Conservation (phyloP, 2,329 filamentous ascomycete species). For the Onygenales sp. region DNA sequence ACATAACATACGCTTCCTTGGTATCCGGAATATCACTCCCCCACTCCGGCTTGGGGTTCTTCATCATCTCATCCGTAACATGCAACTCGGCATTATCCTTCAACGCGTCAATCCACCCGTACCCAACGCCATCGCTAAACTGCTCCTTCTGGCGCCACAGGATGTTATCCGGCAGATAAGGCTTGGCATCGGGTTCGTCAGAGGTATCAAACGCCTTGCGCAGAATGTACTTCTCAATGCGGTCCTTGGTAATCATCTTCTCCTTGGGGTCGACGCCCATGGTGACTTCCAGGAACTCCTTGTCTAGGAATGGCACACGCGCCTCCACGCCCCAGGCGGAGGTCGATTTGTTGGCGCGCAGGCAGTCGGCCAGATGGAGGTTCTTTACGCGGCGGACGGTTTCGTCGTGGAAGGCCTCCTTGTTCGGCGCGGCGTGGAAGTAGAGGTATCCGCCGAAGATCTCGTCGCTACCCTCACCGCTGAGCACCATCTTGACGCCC, state of each 20-base stretch:
- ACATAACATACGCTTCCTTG: slow-evolving; percentile 72
- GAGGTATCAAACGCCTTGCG: slow-evolving; percentile 94
- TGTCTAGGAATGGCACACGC: slow-evolving; percentile 95
- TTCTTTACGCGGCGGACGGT: slow-evolving; percentile 92
- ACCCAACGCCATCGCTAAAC: slow-evolving; percentile 96
- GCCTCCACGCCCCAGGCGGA: slow-evolving; percentile 97
- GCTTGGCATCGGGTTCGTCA: slow-evolving; percentile 67
- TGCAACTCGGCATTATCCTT: slow-evolving; percentile 88
- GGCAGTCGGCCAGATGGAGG: slow-evolving; percentile 89
- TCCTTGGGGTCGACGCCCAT: slow-evolving; percentile 94
- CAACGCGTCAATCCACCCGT: slow-evolving; percentile 96
- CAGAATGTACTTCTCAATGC: slow-evolving; percentile 95
- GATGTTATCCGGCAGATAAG: slow-evolving; percentile 93
- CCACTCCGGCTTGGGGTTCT: slow-evolving; percentile 96
- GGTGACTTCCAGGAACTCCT: slow-evolving; percentile 82
- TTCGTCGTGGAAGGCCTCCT: slow-evolving; percentile 89
- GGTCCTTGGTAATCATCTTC: slow-evolving; percentile 87
- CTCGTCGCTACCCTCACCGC: slow-evolving; percentile 93
- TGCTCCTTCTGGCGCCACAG: slow-evolving; percentile 99
- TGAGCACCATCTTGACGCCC: slow-evolving; percentile 99
- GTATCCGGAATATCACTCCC: slow-evolving; percentile 83
- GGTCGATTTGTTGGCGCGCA: slow-evolving; percentile 98
- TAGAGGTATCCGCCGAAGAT: slow-evolving; percentile 98
- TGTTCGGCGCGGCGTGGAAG: slow-evolving; percentile 90
- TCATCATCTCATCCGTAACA: slow-evolving; percentile 95